Percentiles rank a stretch among this genome's conserved stretches.
Conservation (phyloP, 192 early-diverging fungal genomes). For the Podochytrium sp. region DNA sequence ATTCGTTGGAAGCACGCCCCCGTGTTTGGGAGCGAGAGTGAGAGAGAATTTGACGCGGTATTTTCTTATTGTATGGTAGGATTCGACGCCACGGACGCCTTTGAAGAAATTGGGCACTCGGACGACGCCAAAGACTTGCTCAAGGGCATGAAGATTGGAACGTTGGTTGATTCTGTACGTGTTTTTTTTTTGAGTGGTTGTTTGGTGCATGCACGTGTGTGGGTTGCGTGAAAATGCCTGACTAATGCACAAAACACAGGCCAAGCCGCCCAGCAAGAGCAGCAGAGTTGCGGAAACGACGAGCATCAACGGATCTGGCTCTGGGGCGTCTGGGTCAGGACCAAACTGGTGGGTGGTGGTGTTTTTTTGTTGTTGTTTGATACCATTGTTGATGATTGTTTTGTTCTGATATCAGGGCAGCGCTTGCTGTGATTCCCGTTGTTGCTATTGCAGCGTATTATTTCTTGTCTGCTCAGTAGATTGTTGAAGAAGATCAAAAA, state of each 20-base stretch:
- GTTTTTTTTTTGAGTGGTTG: background rate
- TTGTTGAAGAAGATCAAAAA: background rate
- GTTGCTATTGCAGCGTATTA: slow-evolving; percentile 14
- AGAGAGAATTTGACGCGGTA: too few species aligned
- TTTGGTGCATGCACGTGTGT: background rate
- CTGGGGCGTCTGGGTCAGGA: background rate
- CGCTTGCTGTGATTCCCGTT: slow-evolving; percentile 7
- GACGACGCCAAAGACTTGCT: slow-evolving; percentile 91
- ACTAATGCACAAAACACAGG: too few species aligned
- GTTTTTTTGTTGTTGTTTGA: background rate
- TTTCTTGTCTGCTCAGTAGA: background rate
- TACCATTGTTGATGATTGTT: background rate
- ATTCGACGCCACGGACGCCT: slow-evolving; percentile 85
- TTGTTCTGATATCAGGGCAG: background rate
- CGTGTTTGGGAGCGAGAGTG: too few species aligned
- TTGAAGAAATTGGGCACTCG: slow-evolving; percentile 97
- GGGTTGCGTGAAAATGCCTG: too few species aligned
- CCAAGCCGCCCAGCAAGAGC: slow-evolving; percentile 25
- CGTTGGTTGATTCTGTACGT: slow-evolving; percentile 47
- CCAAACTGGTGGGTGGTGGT: slow-evolving; percentile 10
- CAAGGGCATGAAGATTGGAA: slow-evolving; percentile 74
- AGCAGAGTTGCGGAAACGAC: slow-evolving; percentile 20
- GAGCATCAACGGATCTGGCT: background rate
- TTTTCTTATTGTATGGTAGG: slow-evolving; percentile 36
- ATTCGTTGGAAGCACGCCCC: too few species aligned